phyloP scores from a whole-genome alignment of 306 rosid species.

The Comarum palustre region DNA sequence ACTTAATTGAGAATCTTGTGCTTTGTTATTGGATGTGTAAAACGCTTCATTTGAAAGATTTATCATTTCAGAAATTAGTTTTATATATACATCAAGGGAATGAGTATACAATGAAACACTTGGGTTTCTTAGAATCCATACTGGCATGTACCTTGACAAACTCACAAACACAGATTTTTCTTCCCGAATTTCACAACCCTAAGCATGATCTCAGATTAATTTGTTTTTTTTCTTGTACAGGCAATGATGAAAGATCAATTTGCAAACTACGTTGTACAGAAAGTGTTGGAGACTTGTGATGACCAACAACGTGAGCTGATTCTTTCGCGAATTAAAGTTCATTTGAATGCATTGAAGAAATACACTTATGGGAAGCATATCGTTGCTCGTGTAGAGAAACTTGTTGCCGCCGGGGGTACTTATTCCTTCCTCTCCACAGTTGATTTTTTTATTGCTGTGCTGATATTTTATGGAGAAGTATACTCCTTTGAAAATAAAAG shows the following conservation, averaged over 20 bases:
- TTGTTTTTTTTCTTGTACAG: slow-evolving; percentile 24
- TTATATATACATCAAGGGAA: background rate
- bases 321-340: slow-evolving; percentile 89
- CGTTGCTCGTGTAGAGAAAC: slow-evolving; percentile 95
- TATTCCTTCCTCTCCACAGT: slow-evolving; percentile 16
- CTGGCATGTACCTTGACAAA: background rate
- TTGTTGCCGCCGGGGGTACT: slow-evolving; percentile 95
- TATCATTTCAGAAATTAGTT: background rate
- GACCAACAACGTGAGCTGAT: slow-evolving; percentile 94
- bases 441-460: background rate
- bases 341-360: slow-evolving; percentile 89
- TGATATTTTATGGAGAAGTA: background rate
- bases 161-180: background rate
- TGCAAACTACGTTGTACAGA: slow-evolving; percentile 93
- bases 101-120: background rate
- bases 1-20: background rate
- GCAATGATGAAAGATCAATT: slow-evolving; percentile 98
- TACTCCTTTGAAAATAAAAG: background rate
- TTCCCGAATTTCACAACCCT: background rate
- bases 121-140: background rate
- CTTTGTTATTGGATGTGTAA: background rate
- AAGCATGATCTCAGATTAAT: background rate
- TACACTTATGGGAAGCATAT: slow-evolving; percentile 96
- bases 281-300: slow-evolving; percentile 92
- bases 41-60: background rate